Base-by-base conservation (phyloP, 164 flowering plant genomes). In the Stephania yunnanensis region DNA sequence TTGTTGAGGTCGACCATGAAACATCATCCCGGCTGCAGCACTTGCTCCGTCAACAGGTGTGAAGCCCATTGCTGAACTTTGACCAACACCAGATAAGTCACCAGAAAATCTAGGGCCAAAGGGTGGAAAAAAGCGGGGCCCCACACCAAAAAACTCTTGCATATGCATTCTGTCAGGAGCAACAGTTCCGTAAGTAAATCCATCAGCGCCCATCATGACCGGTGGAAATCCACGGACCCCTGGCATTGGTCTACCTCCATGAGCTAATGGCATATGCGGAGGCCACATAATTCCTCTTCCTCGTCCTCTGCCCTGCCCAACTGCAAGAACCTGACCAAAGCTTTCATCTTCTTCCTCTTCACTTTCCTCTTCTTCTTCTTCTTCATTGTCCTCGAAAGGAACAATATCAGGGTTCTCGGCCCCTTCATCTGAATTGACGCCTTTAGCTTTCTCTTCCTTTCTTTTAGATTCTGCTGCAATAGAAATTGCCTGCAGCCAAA, bases 301-400 rank as follows among this genome's bases (percentile, higher is more conserved):
- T 78, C 97, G 85, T 71, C 99, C 97, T 81, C 96, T 84, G 68
- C 93, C 97, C 74, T 85, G 91, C 53, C 77, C 76, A 42, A 84
- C 83, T 61, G 75, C 84, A 31, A 84, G 76, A 74, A 45, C 78
- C 73, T 83, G 91, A 45, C 81, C 81, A 77, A 69, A 81, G 77
- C 86, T 86, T 80, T 90, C 96, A 3, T 95, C 99, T 75, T 92
- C 97, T 68, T 91, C 97, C 65, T 91, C 96, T 10, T 91, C 96
- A 76, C 91, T 88, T 79, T 90, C 95, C 50, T 94, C 98, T 74
- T 95, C 98, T 79, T 95, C 99, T 84, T 95, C 99, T 70, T 95
- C 99, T 84, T 95, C 99, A 74, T 92, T 92, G 82, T 95, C 99
- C 79, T 95, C 99, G 76, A 93, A 95, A 46, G 96, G 98, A 36